Percentiles rank a stretch among this genome's conserved stretches.
Conservation (phyloP, 2,329 filamentous ascomycete genomes). For the Fusarium verticillioides region DNA sequence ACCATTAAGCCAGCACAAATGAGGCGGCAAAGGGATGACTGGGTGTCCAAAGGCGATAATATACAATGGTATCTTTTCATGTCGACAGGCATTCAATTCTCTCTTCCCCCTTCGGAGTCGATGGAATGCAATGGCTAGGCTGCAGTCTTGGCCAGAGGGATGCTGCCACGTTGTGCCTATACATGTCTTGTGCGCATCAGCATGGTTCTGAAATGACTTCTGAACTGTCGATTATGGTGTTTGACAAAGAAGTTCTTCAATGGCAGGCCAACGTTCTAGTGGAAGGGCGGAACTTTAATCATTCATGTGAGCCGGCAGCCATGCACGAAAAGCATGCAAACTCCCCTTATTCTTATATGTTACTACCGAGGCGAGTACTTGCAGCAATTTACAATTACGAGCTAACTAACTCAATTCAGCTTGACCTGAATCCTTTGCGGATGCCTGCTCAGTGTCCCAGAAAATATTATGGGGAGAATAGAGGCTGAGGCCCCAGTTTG, state of each 20-base stretch:
- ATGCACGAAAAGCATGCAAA: slow-evolving; percentile 49
- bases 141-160: slow-evolving; percentile 20
- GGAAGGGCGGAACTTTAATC: slow-evolving; percentile 22
- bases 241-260: slow-evolving; percentile 23
- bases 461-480: slow-evolving; percentile 8
- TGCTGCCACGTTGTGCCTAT: slow-evolving; percentile 45
- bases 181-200: slow-evolving; percentile 32
- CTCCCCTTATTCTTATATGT: slow-evolving; percentile 37
- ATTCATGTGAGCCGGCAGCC: slow-evolving; percentile 51
- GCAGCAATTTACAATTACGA: slow-evolving; percentile 24
- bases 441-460: slow-evolving; percentile 15
- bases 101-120: slow-evolving; percentile 22
- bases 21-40: slow-evolving; percentile 35
- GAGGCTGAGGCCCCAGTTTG: slow-evolving; percentile 34
- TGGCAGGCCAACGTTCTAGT: slow-evolving; percentile 13
- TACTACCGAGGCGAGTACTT: slow-evolving; percentile 20
- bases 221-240: slow-evolving; percentile 26
- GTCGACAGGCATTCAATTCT: slow-evolving; percentile 10
- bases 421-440: slow-evolving; percentile 6
- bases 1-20: slow-evolving; percentile 16
- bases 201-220: slow-evolving; percentile 29
- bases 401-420: slow-evolving; percentile 21
- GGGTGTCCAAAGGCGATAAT: slow-evolving; percentile 27
- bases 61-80: slow-evolving; percentile 20
- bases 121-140: slow-evolving; percentile 31